Conservation (phyloP, 306 rosid species). For the Quercus parvula region DNA sequence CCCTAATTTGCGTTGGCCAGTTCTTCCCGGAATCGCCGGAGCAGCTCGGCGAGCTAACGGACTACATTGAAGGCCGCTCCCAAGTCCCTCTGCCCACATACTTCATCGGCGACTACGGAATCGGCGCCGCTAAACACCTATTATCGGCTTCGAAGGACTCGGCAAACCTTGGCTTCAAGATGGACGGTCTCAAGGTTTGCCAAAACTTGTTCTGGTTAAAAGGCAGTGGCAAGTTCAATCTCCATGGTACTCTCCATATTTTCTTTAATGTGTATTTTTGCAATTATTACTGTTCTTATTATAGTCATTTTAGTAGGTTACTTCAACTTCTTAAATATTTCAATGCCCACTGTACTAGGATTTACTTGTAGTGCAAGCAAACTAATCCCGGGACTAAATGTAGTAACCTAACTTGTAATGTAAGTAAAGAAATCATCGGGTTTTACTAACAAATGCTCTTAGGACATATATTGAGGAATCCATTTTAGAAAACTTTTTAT, state of each 20-base stretch:
- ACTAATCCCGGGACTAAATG: too few species aligned
- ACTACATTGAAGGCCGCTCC: constrained; percentile 62
- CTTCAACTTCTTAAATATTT: too few species aligned
- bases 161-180: constrained; percentile 68
- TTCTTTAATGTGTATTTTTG: neutral
- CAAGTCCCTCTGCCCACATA: constrained; percentile 73
- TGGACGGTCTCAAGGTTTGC: constrained; percentile 85
- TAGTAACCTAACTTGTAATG: too few species aligned
- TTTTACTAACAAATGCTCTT: too few species aligned
- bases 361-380: too few species aligned
- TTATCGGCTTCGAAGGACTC: constrained; percentile 56
- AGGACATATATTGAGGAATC: too few species aligned
- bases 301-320: too few species aligned
- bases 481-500: too few species aligned
- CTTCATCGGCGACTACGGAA: constrained; percentile 93
- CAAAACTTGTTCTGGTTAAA: constrained; percentile 84
- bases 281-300: too few species aligned
- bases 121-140: constrained; percentile 64
- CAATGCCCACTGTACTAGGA: too few species aligned
- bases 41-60: constrained; percentile 52
- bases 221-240: constrained; percentile 87
- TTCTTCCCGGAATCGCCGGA: constrained; percentile 88
- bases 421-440: too few species aligned
- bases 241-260: constrained; percentile 48
- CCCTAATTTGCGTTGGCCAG: constrained; percentile 83